Evolutionary conservation across 2,329 filamentous ascomycete genomes (phyloP).

Genomic region (Hypoxylon sp.): DNA sequence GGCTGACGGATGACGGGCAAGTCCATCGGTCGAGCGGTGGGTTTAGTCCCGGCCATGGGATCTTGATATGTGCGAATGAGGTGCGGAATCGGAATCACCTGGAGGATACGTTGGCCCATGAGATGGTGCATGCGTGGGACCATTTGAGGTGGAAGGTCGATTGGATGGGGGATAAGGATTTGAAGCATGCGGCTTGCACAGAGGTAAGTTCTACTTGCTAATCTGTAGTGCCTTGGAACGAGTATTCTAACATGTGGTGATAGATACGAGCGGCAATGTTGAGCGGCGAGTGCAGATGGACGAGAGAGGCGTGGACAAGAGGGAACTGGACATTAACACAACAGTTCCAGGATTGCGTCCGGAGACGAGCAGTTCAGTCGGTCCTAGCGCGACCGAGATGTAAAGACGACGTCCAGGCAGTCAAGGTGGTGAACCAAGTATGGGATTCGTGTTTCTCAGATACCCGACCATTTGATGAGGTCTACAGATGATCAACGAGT

Average conservation of each 20-base stretch:
- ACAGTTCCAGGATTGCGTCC: conserved; percentile 94
- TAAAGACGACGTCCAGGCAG: conserved; percentile 87
- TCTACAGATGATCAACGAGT: conserved; percentile 77
- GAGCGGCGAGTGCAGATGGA: conserved; percentile 93
- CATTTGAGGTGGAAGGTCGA: conserved; percentile 93
- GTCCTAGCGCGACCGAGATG: conserved; percentile 84
- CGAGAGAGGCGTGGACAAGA: conserved; percentile 85
- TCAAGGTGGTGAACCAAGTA: conserved; percentile 93
- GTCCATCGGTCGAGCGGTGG: conserved; percentile 80
- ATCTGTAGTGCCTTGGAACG: not conserved
- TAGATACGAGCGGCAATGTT: conserved; percentile 94
- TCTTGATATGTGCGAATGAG: conserved; percentile 93
- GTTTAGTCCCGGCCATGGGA: conserved; percentile 88
- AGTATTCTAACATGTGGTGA: conserved; percentile 14
- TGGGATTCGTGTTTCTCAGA: conserved; percentile 98
- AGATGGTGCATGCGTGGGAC: conserved; percentile 98
- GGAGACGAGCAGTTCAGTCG: conserved; percentile 82
- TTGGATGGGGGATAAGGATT: conserved; percentile 76
- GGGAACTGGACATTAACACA: conserved; percentile 91
- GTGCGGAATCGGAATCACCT: conserved; percentile 83
- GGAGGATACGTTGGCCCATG: conserved; percentile 95
- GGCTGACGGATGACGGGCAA: conserved; percentile 69
- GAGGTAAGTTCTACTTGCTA: conserved; percentile 72
- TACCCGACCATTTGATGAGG: conserved; percentile 95
- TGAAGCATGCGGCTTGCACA: conserved; percentile 93